Evolutionary conservation across 164 flowering plant genomes (phyloP).

Genomic region (Cinnamomum micranthum): DNA sequence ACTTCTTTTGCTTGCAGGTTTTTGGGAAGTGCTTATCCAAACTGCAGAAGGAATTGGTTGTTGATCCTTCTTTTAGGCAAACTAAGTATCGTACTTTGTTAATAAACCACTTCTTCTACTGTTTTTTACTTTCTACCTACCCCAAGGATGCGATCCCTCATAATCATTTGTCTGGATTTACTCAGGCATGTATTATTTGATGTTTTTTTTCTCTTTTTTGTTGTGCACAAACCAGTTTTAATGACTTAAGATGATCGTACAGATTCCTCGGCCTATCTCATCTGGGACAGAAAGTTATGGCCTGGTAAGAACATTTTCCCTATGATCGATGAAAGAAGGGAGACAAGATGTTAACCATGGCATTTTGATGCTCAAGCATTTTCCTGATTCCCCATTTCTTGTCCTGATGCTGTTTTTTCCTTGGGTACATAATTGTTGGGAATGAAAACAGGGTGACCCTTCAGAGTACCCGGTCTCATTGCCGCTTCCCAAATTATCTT

Average conservation of each 20-base stretch:
- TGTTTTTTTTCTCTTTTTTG: neutral
- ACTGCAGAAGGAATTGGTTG: slow-evolving; percentile 8
- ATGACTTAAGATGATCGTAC: neutral
- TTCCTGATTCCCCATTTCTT: neutral
- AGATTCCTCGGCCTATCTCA: slow-evolving; percentile 7
- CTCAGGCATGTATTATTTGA: slow-evolving; percentile 1
- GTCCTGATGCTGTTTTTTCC: neutral
- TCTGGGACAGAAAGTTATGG: slow-evolving; percentile 5
- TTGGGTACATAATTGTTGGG: neutral
- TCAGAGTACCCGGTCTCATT: slow-evolving; percentile 11
- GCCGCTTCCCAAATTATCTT: slow-evolving; percentile 6
- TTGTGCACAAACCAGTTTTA: neutral
- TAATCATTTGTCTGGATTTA: slow-evolving; percentile 2
- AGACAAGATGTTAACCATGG: neutral
- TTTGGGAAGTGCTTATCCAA: slow-evolving; percentile 6
- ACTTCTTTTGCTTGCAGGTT: slow-evolving; percentile 3
- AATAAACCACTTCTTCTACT: slow-evolving; percentile 7
- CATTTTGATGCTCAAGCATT: too few species aligned
- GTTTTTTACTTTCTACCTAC: slow-evolving; percentile 7
- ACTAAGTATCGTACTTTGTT: slow-evolving; percentile 4
- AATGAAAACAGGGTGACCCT: slow-evolving; percentile 9
- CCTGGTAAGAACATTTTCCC: neutral
- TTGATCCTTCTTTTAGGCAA: slow-evolving; percentile 5
- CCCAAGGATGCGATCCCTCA: slow-evolving; percentile 4
- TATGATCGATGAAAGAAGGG: too few species aligned